Conservation (phyloP, 202 grass and related monocot genomes). For the Eragrostis tef region DNA sequence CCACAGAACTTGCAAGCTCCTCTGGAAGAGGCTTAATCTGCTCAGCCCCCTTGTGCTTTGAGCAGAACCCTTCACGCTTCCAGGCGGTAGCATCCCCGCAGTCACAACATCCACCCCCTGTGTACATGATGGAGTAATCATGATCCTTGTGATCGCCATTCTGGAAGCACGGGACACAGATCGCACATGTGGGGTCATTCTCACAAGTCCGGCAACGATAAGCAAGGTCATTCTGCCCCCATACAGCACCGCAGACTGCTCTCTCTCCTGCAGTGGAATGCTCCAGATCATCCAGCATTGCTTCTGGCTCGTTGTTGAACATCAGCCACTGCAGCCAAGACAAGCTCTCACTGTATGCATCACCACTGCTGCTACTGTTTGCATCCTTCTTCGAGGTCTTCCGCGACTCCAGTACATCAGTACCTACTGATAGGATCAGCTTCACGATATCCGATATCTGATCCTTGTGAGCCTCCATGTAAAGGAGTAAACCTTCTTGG, state of each 20-base stretch:
- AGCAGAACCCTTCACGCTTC: conserved; percentile 97
- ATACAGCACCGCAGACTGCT: conserved; percentile 81
- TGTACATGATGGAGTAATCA: conserved; percentile 96
- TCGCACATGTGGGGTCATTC: conserved; percentile 83
- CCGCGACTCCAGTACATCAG: conserved; percentile 39
- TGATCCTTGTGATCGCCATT: conserved; percentile 86
- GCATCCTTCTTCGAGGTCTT: conserved; percentile 40
- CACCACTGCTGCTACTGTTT: conserved; percentile 24
- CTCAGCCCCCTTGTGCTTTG: conserved; percentile 77
- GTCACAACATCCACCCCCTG: conserved; percentile 91
- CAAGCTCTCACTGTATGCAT: conserved; percentile 58
- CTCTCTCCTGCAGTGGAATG: conserved; percentile 56
- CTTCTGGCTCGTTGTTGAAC: conserved; percentile 65
- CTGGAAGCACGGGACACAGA: conserved; percentile 93
- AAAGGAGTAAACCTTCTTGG: conserved; percentile 54
- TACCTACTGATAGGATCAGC: conserved; percentile 62
- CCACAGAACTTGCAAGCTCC: conserved; percentile 66
- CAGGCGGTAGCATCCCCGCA: conserved; percentile 93
- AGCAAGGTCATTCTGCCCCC: conserved; percentile 80
- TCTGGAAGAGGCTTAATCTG: conserved; percentile 77
- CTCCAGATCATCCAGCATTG: conserved; percentile 59
- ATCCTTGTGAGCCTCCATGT: conserved; percentile 51
- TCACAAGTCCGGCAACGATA: conserved; percentile 93
- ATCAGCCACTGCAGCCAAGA: conserved; percentile 91
- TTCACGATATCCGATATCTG: conserved; percentile 43